These are phyloP conservation scores for Daldinia sp. DNA, from an alignment of 2,329 filamentous ascomycete genomes.

Conservation along the genomic window DNA sequence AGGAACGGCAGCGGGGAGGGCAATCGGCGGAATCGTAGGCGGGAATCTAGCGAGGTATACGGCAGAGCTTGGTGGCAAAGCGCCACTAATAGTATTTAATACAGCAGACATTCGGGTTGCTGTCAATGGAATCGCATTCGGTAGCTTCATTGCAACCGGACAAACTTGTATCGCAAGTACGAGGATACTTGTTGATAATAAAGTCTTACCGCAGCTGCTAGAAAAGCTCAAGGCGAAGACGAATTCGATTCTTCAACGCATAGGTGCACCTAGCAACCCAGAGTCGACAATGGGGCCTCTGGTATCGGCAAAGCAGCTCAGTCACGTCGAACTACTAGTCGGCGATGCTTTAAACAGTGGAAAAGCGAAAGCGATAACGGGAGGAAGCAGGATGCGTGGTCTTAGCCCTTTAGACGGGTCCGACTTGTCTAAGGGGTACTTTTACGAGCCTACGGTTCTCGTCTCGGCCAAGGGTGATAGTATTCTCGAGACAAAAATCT, in stretches of 20 bases:
- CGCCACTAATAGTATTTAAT: constrained; percentile 72
- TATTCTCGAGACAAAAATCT: constrained; percentile 75
- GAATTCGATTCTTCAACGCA: constrained; percentile 59
- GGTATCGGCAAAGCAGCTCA: constrained; percentile 69
- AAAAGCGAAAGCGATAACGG: constrained; percentile 48
- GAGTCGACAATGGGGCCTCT: constrained; percentile 71
- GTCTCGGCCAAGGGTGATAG: constrained; percentile 60
- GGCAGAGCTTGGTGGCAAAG: constrained; percentile 76
- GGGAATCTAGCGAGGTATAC: constrained; percentile 75
- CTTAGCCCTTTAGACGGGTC: constrained; percentile 58
- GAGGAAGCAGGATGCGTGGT: constrained; percentile 59
- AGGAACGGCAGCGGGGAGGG: constrained; percentile 73
- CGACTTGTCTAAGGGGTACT: constrained; percentile 69
- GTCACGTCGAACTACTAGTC: constrained; percentile 72
- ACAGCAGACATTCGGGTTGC: constrained; percentile 71
- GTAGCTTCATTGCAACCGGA: constrained; percentile 63
- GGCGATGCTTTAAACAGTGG: constrained; percentile 66
- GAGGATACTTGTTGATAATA: constrained; percentile 76
- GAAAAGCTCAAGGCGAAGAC: constrained; percentile 70
- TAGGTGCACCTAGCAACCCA: constrained; percentile 64
- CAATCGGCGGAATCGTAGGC: constrained; percentile 71
- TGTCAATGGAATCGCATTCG: constrained; percentile 73
- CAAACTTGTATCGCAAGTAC: constrained; percentile 74
- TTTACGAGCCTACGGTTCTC: constrained; percentile 82
- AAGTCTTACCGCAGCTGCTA: constrained; percentile 71